These are phyloP conservation scores for Pestalotiopsis sp. DNA, from an alignment of 2,329 filamentous ascomycete species.

Conservation along the genomic window DNA sequence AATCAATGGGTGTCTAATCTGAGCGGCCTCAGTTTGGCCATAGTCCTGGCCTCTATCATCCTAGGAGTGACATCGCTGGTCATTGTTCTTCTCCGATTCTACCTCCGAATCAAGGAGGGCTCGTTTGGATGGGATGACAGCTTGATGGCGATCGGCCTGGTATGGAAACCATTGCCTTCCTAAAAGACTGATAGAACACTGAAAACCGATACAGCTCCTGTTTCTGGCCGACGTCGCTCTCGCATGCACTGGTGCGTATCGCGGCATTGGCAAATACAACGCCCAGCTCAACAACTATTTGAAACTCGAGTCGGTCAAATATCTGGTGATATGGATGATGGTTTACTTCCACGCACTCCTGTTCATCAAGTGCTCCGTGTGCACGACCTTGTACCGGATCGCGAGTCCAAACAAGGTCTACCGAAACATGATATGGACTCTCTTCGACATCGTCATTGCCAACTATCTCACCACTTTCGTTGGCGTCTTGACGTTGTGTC, in stretches of 20 bases:
- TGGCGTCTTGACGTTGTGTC: conserved; percentile 33
- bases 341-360: conserved; percentile 26
- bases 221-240: conserved; percentile 12
- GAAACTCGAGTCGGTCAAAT: conserved; percentile 21
- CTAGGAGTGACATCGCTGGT: conserved; percentile 16
- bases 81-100: conserved; percentile 13
- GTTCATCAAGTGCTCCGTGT: conserved; percentile 36
- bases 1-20: background rate
- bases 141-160: conserved; percentile 17
- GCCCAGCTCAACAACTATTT: conserved; percentile 25
- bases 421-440: conserved; percentile 23
- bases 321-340: conserved; percentile 29
- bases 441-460: conserved; percentile 23
- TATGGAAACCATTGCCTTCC: background rate
- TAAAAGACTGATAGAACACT: background rate
- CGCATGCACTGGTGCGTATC: conserved; percentile 16
- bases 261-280: conserved; percentile 25
- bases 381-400: conserved; percentile 38
- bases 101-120: conserved; percentile 12
- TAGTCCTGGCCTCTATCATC: conserved; percentile 14
- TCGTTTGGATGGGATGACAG: conserved; percentile 18
- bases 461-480: conserved; percentile 33
- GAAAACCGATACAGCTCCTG: background rate
- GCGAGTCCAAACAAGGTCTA: conserved; percentile 22
- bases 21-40: conserved; percentile 10